Conservation (phyloP, 2,329 filamentous ascomycete species). For the Talaromyces sp. region DNA sequence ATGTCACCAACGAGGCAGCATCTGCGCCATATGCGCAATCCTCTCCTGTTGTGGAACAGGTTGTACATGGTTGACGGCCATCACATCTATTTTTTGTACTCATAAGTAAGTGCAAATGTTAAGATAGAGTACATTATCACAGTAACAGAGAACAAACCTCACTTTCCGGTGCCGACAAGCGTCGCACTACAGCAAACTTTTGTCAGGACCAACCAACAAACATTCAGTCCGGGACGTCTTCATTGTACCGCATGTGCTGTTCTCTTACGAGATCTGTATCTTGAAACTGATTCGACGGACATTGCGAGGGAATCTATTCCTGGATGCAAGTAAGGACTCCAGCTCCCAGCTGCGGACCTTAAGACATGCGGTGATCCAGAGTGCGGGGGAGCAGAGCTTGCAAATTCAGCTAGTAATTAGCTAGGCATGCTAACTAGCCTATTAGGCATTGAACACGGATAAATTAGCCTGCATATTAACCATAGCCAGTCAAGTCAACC, state of each 20-base stretch:
- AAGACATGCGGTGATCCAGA: background rate
- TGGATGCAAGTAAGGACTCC: background rate
- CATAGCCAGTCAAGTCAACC: background rate
- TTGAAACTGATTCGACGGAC: background rate
- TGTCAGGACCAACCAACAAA: background rate
- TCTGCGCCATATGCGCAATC: constrained; percentile 33
- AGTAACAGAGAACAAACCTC: background rate
- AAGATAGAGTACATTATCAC: background rate
- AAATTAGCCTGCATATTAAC: background rate
- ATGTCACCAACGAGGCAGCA: constrained; percentile 28
- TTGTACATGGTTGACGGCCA: constrained; percentile 47
- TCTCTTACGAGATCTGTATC: constrained; percentile 28
- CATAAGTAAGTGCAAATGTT: background rate
- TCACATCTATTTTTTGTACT: constrained; percentile 45
- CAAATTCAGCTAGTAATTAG: background rate
- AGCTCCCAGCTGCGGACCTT: background rate
- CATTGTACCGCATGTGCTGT: constrained; percentile 31
- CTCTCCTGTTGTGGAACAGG: constrained; percentile 25
- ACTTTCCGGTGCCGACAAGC: background rate
- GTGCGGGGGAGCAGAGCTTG: background rate
- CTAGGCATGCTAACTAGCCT: background rate
- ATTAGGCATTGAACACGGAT: background rate
- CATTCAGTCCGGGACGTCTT: background rate
- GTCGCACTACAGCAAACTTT: background rate
- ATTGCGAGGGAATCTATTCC: background rate